A percentile compares a stretch with the other conserved stretches of the same genome.
Conservation (phyloP, 805 yeast genomes). For the Starmerella vitae region DNA sequence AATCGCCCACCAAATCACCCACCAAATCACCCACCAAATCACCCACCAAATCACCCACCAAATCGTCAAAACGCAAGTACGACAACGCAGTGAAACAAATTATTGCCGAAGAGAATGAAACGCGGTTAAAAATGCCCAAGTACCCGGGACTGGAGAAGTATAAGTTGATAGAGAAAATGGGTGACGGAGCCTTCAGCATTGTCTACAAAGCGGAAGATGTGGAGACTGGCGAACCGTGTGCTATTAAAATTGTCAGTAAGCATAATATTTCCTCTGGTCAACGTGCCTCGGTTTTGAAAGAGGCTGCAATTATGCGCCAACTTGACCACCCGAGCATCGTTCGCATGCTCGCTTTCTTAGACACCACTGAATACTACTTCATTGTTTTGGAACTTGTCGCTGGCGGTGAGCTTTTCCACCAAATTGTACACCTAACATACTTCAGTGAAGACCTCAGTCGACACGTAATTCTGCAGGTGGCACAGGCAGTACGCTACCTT, state of each 20-base stretch:
- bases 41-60: neutral
- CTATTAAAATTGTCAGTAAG: constrained; percentile 65
- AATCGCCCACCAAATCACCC: neutral
- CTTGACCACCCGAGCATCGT: constrained; percentile 50
- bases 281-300: constrained; percentile 40
- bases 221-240: constrained; percentile 37
- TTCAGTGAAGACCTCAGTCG: constrained; percentile 59
- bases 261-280: constrained; percentile 31
- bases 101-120: constrained; percentile 30
- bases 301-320: constrained; percentile 59
- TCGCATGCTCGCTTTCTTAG: constrained; percentile 40
- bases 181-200: constrained; percentile 74
- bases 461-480: constrained; percentile 60
- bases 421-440: constrained; percentile 63
- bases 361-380: constrained; percentile 42
- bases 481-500: constrained; percentile 52
- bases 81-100: constrained; percentile 30
- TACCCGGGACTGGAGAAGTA: constrained; percentile 32
- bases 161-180: constrained; percentile 31
- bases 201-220: constrained; percentile 60
- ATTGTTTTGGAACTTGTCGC: constrained; percentile 52
- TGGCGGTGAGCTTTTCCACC: constrained; percentile 74
- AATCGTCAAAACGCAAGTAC: constrained; percentile 17
- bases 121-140: constrained; percentile 24
- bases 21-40: constrained; percentile 3